phyloP scores from a whole-genome alignment of 1,139 yeast species.

The Sugiyamaella castrensis region DNA sequence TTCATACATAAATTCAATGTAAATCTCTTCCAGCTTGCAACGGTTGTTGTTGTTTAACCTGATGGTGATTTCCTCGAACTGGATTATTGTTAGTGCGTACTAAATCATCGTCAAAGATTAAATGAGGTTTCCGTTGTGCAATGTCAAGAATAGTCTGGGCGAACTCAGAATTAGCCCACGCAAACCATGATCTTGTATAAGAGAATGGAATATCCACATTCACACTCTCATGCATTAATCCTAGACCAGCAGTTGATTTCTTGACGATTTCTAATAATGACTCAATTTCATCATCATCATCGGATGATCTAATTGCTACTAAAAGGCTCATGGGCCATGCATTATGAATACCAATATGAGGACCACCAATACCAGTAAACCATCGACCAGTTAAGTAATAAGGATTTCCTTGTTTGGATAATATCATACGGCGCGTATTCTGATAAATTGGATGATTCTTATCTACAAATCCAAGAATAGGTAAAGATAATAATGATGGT shows the following conservation, averaged over 20 bases:
- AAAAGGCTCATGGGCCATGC: constrained; percentile 93
- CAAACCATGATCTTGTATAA: constrained; percentile 79
- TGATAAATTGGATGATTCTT: constrained; percentile 58
- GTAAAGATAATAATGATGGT: constrained; percentile 77
- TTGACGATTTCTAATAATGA: constrained; percentile 51
- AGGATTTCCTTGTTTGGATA: constrained; percentile 71
- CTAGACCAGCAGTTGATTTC: constrained; percentile 65
- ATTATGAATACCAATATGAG: constrained; percentile 74
- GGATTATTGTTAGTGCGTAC: background rate
- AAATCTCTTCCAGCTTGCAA: background rate
- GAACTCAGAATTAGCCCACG: constrained; percentile 93
- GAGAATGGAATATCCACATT: constrained; percentile 52
- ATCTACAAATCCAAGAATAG: constrained; percentile 68
- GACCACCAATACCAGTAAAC: constrained; percentile 85
- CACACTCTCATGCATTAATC: constrained; percentile 82
- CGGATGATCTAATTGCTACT: constrained; percentile 68
- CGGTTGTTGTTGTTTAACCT: background rate
- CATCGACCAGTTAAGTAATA: constrained; percentile 60
- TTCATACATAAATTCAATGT: too few relatives aligned
- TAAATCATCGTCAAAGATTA: constrained; percentile 46
- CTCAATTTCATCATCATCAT: constrained; percentile 65
- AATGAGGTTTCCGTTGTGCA: constrained; percentile 69
- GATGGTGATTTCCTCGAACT: too few relatives aligned
- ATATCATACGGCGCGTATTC: constrained; percentile 75
- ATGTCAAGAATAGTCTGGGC: constrained; percentile 77